Base-by-base conservation (phyloP, 2,329 filamentous ascomycete genomes). In the Aspergillus japonicus region DNA sequence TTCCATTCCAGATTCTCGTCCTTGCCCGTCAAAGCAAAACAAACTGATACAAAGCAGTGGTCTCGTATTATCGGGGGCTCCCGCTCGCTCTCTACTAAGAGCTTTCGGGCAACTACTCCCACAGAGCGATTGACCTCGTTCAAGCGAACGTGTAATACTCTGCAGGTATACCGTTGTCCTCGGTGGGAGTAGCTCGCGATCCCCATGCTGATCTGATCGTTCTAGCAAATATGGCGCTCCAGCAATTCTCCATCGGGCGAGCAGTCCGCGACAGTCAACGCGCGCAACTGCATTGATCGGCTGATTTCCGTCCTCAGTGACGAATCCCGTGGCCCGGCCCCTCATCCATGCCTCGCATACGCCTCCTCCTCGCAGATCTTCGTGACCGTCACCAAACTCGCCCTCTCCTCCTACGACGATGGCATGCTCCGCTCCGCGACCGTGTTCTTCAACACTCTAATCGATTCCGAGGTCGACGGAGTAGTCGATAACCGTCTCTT, bases 401-500 rank as follows among this genome's bases (percentile, higher is more conserved):
- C 93, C 2, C 87, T 91, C 2, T 89, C 89, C 0, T 92, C 90
- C 33, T 89, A 91, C 73, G 90, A 96, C 75, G 90, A 96, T 69
- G 89, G 87, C 71, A 89, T 97, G 70, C 89, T 98, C 67, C 88
- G 89, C 65, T 90, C 94, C 71, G 90, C 91, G 26, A 89, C 96
- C 42, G 82, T 89, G 47, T 88, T 97, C 72, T 97, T 97, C 76
- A 92, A 91, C 59, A 92, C 92, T 16, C 83, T 99, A 64, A 91
- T 98, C 69, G 95, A 99, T 77, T 95, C 92, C 74, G 95, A 98
- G 75, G 93, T 97, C 77, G 95, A 97, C 73, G 92, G 92, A 39
- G 96, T 98, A 70, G 86, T 97, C 51, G 91, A 96, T 71, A 96
- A 90, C 70, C 85, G 89, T 33, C 83, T 86, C 57, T 99, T 99